A percentile compares a stretch with the other conserved stretches of the same genome.
Conservation (phyloP, 495 filamentous ascomycete genomes). For the Tuber magnatum region DNA sequence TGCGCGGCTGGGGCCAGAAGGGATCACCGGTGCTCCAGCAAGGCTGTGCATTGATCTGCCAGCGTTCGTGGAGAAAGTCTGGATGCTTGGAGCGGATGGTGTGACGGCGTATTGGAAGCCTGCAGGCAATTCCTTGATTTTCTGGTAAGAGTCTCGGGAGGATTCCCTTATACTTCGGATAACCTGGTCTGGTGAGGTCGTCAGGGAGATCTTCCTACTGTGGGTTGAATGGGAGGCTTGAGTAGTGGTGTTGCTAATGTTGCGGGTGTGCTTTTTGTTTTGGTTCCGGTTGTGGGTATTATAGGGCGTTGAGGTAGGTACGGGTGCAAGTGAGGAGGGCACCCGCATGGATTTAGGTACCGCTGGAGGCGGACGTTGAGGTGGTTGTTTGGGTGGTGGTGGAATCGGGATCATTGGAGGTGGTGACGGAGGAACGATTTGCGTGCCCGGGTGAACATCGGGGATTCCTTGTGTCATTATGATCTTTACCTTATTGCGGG, state of each 20-base stretch:
- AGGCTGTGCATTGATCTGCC: constrained; percentile 1
- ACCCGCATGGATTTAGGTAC: not conserved
- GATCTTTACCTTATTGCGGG: not conserved
- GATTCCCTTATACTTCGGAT: constrained; percentile 23
- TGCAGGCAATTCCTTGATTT: constrained; percentile 16
- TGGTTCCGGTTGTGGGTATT: not conserved
- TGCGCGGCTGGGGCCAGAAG: constrained; percentile 25
- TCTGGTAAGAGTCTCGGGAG: constrained; percentile 31
- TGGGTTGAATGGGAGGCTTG: not conserved
- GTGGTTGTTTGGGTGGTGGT: not conserved
- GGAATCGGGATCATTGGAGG: not conserved
- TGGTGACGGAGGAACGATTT: not conserved
- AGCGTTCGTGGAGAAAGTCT: constrained; percentile 18
- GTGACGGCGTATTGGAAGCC: constrained; percentile 33
- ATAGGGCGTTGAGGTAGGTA: not conserved
- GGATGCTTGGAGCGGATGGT: constrained; percentile 26
- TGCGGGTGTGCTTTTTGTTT: not conserved
- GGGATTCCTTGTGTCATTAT: not conserved
- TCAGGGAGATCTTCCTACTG: not conserved
- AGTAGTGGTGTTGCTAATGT: not conserved
- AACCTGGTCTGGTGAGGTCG: constrained; percentile 14
- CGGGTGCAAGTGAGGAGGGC: not conserved
- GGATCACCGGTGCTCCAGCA: constrained; percentile 29
- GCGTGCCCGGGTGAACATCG: not conserved
- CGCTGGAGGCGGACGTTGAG: not conserved